Evolutionary conservation across 768 basidiomycete genomes (phyloP), one percentile per base, ranked within the genome.

Genomic region (Termitomyces sp.): DNA sequence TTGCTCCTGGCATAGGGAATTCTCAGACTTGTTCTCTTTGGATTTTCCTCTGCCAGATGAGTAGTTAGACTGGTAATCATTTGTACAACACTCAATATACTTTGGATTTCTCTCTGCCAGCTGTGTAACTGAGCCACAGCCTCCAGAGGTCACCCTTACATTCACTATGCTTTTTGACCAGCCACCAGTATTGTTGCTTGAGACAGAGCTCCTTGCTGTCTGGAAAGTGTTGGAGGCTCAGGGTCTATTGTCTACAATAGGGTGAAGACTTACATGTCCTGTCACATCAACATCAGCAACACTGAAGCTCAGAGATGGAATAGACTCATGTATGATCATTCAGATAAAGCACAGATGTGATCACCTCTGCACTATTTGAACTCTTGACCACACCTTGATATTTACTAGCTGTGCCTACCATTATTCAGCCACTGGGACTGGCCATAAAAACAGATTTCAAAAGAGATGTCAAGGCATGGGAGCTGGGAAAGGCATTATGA

Each of bases 181-280:
- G n/a, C n/a, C n/a, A n/a, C n/a, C n/a, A n/a, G n/a, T 95, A 95
- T 75, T 99, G 96, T 65, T 98, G 96, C 77, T 96, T 95, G 62
- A 98, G 80, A 54, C 96, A 86, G 25, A 92, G 74, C 68, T 92
- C 91, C 66, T 92, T 92, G 55, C 92, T 92, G 57, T 89, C 90
- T 90, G 59, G 23, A 59, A 21, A 19, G 16, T 1, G 31, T 44
- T 17, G n/a, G 54, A 37, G 41, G 53, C 9, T 54, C 9, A 9
- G n/a, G n/a, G n/a, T n/a, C n/a, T n/a, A 4, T 41, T 44, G 53
- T 7, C 40, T 38, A 14, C 47, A 6, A 32, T 42, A 16, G 7
- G 47, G 17, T 27, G 0, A n/a, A 19, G 3, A 37, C 80, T 67
- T 69, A 84, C 81, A 83, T 7, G 77, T 73, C 34, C 77, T 79